Percentiles rank a stretch among this genome's conserved stretches.
Evolutionary conservation across 2,329 filamentous ascomycete species (phyloP).

Genomic region (Phoma sp.): DNA sequence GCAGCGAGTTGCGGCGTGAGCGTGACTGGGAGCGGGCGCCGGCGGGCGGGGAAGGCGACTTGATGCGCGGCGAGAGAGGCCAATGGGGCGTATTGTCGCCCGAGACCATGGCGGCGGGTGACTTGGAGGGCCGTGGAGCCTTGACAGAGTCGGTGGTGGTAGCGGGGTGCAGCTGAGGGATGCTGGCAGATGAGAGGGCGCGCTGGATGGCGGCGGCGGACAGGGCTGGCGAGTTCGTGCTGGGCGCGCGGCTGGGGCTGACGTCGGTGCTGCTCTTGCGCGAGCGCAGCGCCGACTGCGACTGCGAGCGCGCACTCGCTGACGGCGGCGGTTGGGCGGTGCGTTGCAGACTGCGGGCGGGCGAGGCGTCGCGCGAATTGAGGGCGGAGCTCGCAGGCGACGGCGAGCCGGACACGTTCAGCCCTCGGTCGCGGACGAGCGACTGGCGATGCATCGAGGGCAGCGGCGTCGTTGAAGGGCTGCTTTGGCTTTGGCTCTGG

Average conservation of each 20-base stretch:
- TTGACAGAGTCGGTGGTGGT: conserved; percentile 67
- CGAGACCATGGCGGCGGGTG: conserved; percentile 55
- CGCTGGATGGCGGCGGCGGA: conserved; percentile 69
- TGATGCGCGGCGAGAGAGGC: conserved; percentile 78
- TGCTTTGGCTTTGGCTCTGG: conserved; percentile 14
- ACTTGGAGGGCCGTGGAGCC: conserved; percentile 69
- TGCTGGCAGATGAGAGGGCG: conserved; percentile 70
- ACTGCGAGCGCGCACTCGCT: conserved; percentile 22
- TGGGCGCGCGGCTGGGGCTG: conserved; percentile 49
- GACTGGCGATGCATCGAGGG: conserved; percentile 29
- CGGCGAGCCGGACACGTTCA: conserved; percentile 42
- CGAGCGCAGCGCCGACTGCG: conserved; percentile 43
- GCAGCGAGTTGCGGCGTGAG: conserved; percentile 53
- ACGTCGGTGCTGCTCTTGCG: conserved; percentile 55
- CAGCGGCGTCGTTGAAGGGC: conserved; percentile 14
- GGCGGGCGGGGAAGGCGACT: conserved; percentile 72
- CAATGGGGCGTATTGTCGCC: conserved; percentile 66
- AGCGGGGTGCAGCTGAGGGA: conserved; percentile 68
- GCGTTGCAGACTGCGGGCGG: conserved; percentile 44
- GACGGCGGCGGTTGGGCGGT: conserved; percentile 30
- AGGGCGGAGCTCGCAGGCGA: conserved; percentile 52
- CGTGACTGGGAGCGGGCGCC: conserved; percentile 39
- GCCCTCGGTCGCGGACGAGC: conserved; percentile 35
- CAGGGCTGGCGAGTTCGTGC: conserved; percentile 55
- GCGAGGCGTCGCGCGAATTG: conserved; percentile 56